Percentiles rank a stretch among this genome's conserved stretches.
Conservation (phyloP, 352 stramenopile species). For the Globisporangium apiculatum region DNA sequence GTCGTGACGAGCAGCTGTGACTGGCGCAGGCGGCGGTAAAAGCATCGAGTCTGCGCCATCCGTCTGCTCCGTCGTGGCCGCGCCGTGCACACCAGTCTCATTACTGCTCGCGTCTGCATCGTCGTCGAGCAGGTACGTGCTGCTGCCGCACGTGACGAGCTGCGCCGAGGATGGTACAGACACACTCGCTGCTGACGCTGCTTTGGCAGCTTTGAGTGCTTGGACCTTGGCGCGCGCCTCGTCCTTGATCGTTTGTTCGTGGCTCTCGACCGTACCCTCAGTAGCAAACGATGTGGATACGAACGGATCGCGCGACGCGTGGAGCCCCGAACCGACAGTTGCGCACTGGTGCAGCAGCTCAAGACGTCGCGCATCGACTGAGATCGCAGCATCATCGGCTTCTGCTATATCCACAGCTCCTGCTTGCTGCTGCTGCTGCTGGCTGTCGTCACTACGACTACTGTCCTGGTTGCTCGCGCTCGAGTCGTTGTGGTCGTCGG, state of each 20-base stretch:
- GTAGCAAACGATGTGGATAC: constrained; percentile 36
- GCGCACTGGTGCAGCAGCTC: constrained; percentile 72
- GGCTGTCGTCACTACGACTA: background rate
- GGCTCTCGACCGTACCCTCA: constrained; percentile 1
- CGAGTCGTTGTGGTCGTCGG: constrained; percentile 9
- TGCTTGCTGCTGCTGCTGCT: background rate
- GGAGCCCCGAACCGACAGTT: constrained; percentile 33
- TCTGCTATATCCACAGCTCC: background rate
- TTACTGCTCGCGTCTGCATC: background rate
- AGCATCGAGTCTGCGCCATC: background rate
- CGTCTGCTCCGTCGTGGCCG: background rate
- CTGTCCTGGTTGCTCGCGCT: constrained; percentile 1
- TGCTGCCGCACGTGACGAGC: constrained; percentile 5
- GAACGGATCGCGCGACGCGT: constrained; percentile 35
- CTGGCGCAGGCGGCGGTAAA: constrained; percentile 17
- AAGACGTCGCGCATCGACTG: constrained; percentile 42
- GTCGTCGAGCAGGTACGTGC: background rate
- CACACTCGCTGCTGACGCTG: background rate
- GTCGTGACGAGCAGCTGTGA: background rate
- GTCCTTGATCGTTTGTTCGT: constrained; percentile 6
- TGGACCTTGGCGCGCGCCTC: constrained; percentile 6
- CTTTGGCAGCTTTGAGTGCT: constrained; percentile 7
- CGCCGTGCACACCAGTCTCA: background rate
- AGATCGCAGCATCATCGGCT: constrained; percentile 15
- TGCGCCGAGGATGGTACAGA: constrained; percentile 3